Base-by-base conservation (phyloP, 2,329 filamentous ascomycete genomes). In the Penicillium sp. region DNA sequence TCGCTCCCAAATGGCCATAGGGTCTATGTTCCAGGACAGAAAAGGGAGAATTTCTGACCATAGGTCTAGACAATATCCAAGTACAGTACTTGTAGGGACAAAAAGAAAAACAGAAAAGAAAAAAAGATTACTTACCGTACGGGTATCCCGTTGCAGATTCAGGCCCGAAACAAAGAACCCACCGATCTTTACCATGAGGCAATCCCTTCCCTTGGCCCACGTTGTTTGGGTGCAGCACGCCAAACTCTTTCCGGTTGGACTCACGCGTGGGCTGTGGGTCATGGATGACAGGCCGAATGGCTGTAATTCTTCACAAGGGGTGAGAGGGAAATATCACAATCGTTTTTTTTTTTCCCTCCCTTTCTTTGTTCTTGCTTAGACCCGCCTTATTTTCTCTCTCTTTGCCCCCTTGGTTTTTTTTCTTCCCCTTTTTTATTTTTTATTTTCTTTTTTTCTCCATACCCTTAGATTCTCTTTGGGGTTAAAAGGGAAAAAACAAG, bases 191-290 rank as follows among this genome's bases (percentile, higher is more conserved):
- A 60, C 53, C 53, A 57, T 59, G 56, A 59, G 57, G 57, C 55
- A 57, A 59, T 59, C 57, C 60, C 56, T 64, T 64, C 54, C 57
- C 63, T 65, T 67, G 63, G 65, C 67, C 68, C 68, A 70, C 68
- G 68, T 70, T 70, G 63, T 67, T 63, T 65, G 62, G 64, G 51
- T 67, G 68, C 68, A 67, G 64, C 63, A 61, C 64, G 64, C 68
- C 64, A 66, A 65, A 69, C 66, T 64, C 62, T 67, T 64, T 63
- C 51, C 47, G 58, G 55, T 35, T 41, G 44, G 53, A 38, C 56
- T 65, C 63, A 63, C 68, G 68, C 68, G 67, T 70, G 66, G 66
- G 59, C 58, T 58, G 68, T 70, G 68, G 68, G 63, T 68, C 67
- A 58, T 60, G 62, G 64, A 65, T 70, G 67, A 68, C 67, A 70